phyloP scores from a whole-genome alignment of 2,329 filamentous ascomycete species.

The Plenodomus tracheiphilus region DNA sequence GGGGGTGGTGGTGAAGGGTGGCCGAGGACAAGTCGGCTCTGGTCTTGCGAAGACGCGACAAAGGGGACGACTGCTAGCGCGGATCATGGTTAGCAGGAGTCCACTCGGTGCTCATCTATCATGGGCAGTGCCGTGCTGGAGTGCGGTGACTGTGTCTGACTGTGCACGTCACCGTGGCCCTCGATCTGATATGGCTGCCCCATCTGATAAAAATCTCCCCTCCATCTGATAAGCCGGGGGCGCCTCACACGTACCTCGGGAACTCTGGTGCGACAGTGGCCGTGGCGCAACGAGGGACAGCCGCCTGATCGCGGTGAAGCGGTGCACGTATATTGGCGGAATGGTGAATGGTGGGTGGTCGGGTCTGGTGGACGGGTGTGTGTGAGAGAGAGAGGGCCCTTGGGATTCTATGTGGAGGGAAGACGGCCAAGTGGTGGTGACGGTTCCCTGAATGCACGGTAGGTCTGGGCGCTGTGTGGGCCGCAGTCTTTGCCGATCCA shows the following conservation, averaged over 20 bases:
- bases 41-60: conserved; percentile 17
- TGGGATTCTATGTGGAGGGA: neutral
- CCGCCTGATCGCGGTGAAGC: conserved; percentile 4
- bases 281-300: conserved; percentile 20
- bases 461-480: neutral
- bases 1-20: conserved; percentile 9
- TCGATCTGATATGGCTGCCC: neutral
- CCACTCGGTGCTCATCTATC: conserved; percentile 7
- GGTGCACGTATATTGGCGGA: conserved; percentile 7
- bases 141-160: neutral
- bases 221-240: neutral
- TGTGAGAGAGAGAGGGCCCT: neutral
- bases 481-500: too few species aligned
- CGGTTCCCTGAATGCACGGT: neutral
- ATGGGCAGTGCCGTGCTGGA: conserved; percentile 1
- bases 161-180: neutral
- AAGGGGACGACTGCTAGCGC: conserved; percentile 19
- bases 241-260: neutral
- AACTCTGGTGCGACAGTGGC: neutral
- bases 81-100: conserved; percentile 33
- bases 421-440: neutral
- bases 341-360: conserved; percentile 10
- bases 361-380: too few species aligned
- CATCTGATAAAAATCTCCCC: neutral
- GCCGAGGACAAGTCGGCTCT: conserved; percentile 10